phyloP scores from a whole-genome alignment of 768 basidiomycete species.

The Zangia roseola region DNA sequence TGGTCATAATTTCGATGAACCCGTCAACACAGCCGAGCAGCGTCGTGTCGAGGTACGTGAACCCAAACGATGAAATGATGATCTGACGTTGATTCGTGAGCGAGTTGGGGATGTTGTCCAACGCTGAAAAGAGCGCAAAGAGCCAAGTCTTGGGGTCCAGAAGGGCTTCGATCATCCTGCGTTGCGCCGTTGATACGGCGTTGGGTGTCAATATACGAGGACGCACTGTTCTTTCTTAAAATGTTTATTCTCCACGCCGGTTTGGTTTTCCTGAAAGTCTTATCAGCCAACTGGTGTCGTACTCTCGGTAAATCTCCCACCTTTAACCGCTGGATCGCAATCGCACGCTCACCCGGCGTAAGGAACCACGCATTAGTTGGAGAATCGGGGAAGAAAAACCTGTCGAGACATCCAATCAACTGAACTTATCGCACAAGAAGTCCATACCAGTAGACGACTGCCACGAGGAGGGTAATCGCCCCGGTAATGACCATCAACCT shows the following conservation, averaged over 20 bases:
- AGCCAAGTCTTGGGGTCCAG: conserved; percentile 74
- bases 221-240: conserved; percentile 80
- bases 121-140: conserved; percentile 64
- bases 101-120: conserved; percentile 66
- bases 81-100: conserved; percentile 64
- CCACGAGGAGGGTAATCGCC: conserved; percentile 50
- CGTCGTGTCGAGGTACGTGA: conserved; percentile 61
- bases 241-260: conserved; percentile 77
- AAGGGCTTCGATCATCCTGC: conserved; percentile 67
- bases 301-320: conserved; percentile 28
- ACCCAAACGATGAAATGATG: conserved; percentile 67
- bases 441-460: conserved; percentile 53
- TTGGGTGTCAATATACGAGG: not conserved
- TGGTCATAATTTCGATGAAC: conserved; percentile 63
- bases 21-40: conserved; percentile 69
- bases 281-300: not conserved
- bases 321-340: conserved; percentile 66
- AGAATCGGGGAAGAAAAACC: conserved; percentile 73
- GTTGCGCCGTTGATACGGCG: not conserved
- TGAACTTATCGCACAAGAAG: not conserved
- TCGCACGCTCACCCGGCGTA: conserved; percentile 57
- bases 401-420: conserved; percentile 19
- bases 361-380: conserved; percentile 77
- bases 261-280: conserved; percentile 61
- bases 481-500: conserved; percentile 77